phyloP scores from a whole-genome alignment of 2,329 filamentous ascomycete species.

The Colletotrichum sp. region DNA sequence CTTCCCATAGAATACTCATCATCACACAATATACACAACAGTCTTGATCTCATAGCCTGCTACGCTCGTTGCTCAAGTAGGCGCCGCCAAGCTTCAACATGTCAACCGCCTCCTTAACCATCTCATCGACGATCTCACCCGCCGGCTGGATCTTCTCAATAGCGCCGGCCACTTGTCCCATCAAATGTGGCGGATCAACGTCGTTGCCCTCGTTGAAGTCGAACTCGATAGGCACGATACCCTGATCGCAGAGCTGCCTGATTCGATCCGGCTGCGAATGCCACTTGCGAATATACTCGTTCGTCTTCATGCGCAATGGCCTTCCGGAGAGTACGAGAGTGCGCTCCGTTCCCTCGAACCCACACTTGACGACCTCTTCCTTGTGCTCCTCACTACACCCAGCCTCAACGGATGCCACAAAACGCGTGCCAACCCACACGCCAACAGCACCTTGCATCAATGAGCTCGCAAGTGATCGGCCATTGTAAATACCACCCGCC shows the following conservation, averaged over 20 bases:
- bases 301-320: conserved; percentile 79
- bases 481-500: conserved; percentile 86
- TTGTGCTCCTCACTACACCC: conserved; percentile 85
- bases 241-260: conserved; percentile 74
- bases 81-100: conserved; percentile 66
- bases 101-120: conserved; percentile 78
- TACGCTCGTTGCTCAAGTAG: conserved; percentile 57
- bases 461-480: conserved; percentile 77
- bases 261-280: conserved; percentile 78
- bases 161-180: conserved; percentile 89
- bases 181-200: conserved; percentile 84
- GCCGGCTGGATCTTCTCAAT: conserved; percentile 83
- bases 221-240: conserved; percentile 80
- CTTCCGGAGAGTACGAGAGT: conserved; percentile 85
- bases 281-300: conserved; percentile 85
- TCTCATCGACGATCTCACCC: conserved; percentile 83
- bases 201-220: conserved; percentile 85
- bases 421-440: conserved; percentile 94
- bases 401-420: conserved; percentile 84
- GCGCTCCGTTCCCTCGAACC: conserved; percentile 78
- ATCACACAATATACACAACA: neutral
- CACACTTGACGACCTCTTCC: conserved; percentile 78
- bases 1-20: neutral
- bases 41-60: conserved; percentile 39
- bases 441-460: conserved; percentile 88